Evolutionary conservation across 2,329 filamentous ascomycete species (phyloP), one percentile per base, ranked within the genome.

Genomic region (Aspergillus terreus): DNA sequence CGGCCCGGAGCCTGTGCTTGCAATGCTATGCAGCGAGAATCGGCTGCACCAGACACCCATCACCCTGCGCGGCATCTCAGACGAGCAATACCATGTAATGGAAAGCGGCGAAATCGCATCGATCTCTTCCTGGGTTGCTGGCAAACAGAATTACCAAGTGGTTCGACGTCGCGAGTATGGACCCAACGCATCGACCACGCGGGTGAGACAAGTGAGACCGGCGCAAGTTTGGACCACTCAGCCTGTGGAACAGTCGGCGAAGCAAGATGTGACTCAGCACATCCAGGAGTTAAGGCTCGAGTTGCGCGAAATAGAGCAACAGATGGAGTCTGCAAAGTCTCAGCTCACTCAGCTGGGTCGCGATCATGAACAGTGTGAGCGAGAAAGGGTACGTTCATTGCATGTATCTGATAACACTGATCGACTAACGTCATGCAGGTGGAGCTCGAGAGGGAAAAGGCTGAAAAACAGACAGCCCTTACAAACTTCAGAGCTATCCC

Each of bases 1-100:
- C 32, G 94, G 92, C 0, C 95, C 95, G 0, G 84, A 86, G 1
- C 81, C 88, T 1, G 89, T 99, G 1, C 74, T 97, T 32, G 87
- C 90, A 6, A 94, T 95, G 87, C 81, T 99, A 19, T 96, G 91
- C 69, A 81, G 84, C 11, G 86, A 88, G 59, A 82, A 80, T 52
- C 80, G 76, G 48, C 70, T 96, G 6, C 84, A 95, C 61, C 74
- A 76, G 23, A 85, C 86, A 5, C 90, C 83, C 0, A 80, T 92
- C 42, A 77, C 82, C 14, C 73, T 84, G 12, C 69, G 68, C 4
- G 83, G 89, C 9, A 82, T 92, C 32, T 81, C 70, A 2, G 81
- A 88, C 30, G 76, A 81, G 36, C 84, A 90, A 59, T 90, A 86
- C 62, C 76, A 86, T n/a, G 73, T 70, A n/a, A 75, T 96, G 32